phyloP scores from a whole-genome alignment of 2,329 filamentous ascomycete genomes.

The Verticillium nonalfalfae region DNA sequence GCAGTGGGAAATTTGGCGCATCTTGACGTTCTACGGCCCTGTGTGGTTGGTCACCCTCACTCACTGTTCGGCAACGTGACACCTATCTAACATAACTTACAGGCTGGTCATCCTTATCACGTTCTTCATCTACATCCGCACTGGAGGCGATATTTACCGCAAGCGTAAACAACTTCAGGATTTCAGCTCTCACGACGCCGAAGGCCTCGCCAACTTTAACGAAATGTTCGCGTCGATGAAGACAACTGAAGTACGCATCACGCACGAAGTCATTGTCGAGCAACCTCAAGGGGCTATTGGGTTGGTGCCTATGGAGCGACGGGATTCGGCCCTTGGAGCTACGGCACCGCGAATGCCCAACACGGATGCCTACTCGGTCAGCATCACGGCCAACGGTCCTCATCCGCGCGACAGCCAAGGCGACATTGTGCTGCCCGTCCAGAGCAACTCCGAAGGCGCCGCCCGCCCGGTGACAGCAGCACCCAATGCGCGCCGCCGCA shows the following conservation, averaged over 20 bases:
- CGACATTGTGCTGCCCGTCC: slow-evolving; percentile 20
- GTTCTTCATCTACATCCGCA: slow-evolving; percentile 58
- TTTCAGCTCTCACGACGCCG: slow-evolving; percentile 28
- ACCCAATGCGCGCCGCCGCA: slow-evolving; percentile 24
- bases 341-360: slow-evolving; percentile 2
- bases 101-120: slow-evolving; percentile 58
- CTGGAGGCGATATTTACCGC: slow-evolving; percentile 61
- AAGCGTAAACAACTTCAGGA: slow-evolving; percentile 57
- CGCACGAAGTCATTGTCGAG: slow-evolving; percentile 35
- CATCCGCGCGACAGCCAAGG: slow-evolving; percentile 14
- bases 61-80: no score
- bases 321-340: slow-evolving; percentile 7
- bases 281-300: slow-evolving; percentile 20
- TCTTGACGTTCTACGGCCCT: slow-evolving; percentile 68
- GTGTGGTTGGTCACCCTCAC: slow-evolving; percentile 48
- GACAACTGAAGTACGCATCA: slow-evolving; percentile 60
- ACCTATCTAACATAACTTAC: slow-evolving; percentile 10
- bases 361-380: slow-evolving; percentile 32
- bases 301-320: slow-evolving; percentile 22
- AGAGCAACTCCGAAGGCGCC: slow-evolving; percentile 12
- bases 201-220: slow-evolving; percentile 28
- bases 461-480: slow-evolving; percentile 14
- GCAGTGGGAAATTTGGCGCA: slow-evolving; percentile 64
- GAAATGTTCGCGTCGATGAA: slow-evolving; percentile 43
- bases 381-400: slow-evolving; percentile 30